These are phyloP conservation scores for Flueggea neowawraea DNA, from an alignment of 441 rosid genomes.

Conservation along the genomic window DNA sequence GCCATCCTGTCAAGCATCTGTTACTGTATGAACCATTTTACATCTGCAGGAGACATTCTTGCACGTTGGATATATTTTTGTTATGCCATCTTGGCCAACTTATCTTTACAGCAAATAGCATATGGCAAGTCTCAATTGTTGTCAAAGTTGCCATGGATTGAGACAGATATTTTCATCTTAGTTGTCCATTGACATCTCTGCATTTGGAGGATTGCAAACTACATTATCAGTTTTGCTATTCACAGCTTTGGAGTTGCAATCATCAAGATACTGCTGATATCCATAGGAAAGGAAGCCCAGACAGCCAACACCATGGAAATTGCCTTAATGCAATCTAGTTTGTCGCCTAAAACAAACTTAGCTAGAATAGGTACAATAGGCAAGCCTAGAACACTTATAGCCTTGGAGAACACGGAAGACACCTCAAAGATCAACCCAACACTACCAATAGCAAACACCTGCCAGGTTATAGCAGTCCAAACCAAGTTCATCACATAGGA, in stretches of 20 bases:
- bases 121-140: too few species aligned
- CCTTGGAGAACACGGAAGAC: slow-evolving; percentile 61
- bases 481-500: slow-evolving; percentile 37
- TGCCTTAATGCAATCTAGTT: slow-evolving; percentile 58
- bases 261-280: slow-evolving; percentile 42
- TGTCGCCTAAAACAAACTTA: slow-evolving; percentile 51
- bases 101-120: too few species aligned
- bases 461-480: slow-evolving; percentile 37
- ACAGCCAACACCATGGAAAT: slow-evolving; percentile 55
- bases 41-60: too few species aligned
- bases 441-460: slow-evolving; percentile 25
- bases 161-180: too few species aligned
- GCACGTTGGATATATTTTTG: too few species aligned
- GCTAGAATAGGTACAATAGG: slow-evolving; percentile 50
- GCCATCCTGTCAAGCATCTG: too few species aligned
- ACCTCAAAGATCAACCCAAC: slow-evolving; percentile 54
- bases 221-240: background rate
- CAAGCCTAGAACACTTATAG: slow-evolving; percentile 45
- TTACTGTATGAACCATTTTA: too few species aligned
- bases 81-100: too few species aligned
- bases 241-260: slow-evolving; percentile 7
- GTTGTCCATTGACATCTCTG: too few species aligned
- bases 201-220: too few species aligned
- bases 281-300: slow-evolving; percentile 55
- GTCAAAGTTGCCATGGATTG: too few species aligned